phyloP scores from a whole-genome alignment of 257 asterid genomes.

The Solanum ahanhuiri region DNA sequence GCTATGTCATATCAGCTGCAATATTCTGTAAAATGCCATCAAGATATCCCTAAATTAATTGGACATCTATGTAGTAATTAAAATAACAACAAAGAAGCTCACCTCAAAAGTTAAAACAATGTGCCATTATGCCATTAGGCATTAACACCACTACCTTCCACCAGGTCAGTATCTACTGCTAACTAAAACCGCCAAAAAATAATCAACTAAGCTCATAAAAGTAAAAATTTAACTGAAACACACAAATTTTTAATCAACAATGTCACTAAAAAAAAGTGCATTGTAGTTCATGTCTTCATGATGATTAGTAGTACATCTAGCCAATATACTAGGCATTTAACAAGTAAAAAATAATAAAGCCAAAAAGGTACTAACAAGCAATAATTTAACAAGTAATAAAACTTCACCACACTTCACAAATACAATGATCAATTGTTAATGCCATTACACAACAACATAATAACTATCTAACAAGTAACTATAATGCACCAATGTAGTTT shows the following conservation, averaged over 20 bases:
- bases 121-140: slow-evolving; percentile 17
- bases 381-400: no score
- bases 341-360: no score
- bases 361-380: no score
- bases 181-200: not conserved
- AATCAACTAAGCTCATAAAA: not conserved
- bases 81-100: not conserved
- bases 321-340: no score
- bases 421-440: no score
- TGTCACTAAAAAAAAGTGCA: not conserved
- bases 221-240: not conserved
- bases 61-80: not conserved
- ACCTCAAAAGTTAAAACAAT: slow-evolving; percentile 29
- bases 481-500: no score
- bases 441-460: no score
- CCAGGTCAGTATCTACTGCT: not conserved
- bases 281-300: not conserved
- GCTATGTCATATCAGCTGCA: not conserved
- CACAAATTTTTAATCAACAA: not conserved
- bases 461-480: no score
- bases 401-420: no score
- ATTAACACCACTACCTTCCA: not conserved
- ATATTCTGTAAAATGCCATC: not conserved
- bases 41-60: not conserved
- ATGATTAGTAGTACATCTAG: no score